Evolutionary conservation across 2,329 filamentous ascomycete species (phyloP), one percentile per base, ranked within the genome.

Genomic region (Boeremia lycopersici): DNA sequence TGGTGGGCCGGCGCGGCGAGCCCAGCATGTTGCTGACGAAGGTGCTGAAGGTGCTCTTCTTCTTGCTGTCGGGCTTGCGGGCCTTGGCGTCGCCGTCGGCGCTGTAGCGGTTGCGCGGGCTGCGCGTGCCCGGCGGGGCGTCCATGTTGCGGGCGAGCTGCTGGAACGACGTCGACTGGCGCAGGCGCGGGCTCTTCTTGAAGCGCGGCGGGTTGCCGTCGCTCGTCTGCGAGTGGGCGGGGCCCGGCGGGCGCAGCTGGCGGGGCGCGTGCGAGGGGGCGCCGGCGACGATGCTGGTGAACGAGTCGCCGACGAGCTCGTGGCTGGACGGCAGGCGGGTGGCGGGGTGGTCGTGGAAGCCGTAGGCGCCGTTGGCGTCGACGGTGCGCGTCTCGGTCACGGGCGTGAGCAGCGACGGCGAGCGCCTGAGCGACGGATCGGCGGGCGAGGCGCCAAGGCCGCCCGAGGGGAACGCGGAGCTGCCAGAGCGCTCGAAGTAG

Each of bases 1-100:
- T 99, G 75, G 93, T 86, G 41, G 95, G 91, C 62, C 92, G 91
- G 76, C 93, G 90, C 48, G 90, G 92, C 31, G 92, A 93, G 62
- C 73, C 73, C 56, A 76, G 65, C 64, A 75, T 69, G 65, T 64
- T 72, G 68, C 69, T 75, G 66, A 76, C 64, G 60, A 76, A 75
- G 67, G 62, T 72, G 19, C 69, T 71, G 48, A 76, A 76, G 61
- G 72, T 68, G 61, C 71, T 68, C 70, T 76, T 76, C 66, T 76
- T 76, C 70, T 75, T 76, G 57, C 66, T 67, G 58, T 72, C 73
- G 26, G 68, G 68, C 46, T 66, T 65, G 23, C 71, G 70, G 56
- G 61, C 62, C 62, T 65, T 66, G 15, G 63, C 53, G 33, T 71
- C 72, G 59, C 59, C 64, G 48, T 75, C 74, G 59, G 71, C 73